phyloP scores from a whole-genome alignment of 202 grass and related monocot species.

The Zizania palustris region DNA sequence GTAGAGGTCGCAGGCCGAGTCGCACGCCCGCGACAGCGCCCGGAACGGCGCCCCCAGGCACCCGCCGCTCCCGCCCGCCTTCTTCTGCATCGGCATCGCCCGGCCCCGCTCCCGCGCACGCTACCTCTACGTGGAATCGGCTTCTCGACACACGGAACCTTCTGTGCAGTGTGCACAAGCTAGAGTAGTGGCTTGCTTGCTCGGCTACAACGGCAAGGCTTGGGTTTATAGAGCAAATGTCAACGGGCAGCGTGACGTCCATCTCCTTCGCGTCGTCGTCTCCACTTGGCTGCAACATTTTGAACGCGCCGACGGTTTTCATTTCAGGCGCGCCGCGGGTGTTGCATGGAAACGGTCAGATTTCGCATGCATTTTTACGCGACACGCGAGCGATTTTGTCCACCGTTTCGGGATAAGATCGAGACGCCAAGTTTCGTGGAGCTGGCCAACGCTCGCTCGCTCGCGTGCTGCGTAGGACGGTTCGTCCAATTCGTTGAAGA shows the following conservation, averaged over 20 bases:
- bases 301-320: slow-evolving; percentile 20
- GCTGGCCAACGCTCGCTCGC: slow-evolving; percentile 2
- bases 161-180: not conserved
- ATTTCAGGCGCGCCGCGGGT: no score
- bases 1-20: slow-evolving; percentile 66
- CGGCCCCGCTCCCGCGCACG: not conserved
- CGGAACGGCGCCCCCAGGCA: slow-evolving; percentile 54
- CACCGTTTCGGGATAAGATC: not conserved
- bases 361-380: not conserved
- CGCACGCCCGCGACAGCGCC: slow-evolving; percentile 55
- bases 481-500: no score
- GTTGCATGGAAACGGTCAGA: slow-evolving; percentile 32
- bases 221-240: not conserved
- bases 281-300: no score
- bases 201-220: not conserved
- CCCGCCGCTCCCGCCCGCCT: not conserved
- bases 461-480: not conserved
- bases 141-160: not conserved
- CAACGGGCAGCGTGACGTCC: not conserved
- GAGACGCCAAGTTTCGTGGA: not conserved
- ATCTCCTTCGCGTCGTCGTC: not conserved
- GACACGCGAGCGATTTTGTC: slow-evolving; percentile 25
- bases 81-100: slow-evolving; percentile 30
- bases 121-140: slow-evolving; percentile 11
- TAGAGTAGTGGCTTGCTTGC: not conserved